These are phyloP conservation scores for Ganoderma lucidum DNA, from an alignment of 1,284 basidiomycete genomes.

Conservation along the genomic window DNA sequence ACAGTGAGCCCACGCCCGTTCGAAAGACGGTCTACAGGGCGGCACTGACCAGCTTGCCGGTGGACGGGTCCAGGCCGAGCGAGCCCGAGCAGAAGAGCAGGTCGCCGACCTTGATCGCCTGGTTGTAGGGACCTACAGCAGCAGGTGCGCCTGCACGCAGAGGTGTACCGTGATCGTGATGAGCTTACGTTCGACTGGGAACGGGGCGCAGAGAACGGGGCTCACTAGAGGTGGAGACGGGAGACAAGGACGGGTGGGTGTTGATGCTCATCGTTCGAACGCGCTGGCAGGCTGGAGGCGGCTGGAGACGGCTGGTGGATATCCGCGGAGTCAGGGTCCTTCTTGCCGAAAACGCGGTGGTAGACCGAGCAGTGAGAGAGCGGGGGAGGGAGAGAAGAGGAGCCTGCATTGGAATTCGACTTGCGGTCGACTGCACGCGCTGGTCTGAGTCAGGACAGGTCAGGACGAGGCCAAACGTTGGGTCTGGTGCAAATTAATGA, in stretches of 20 bases:
- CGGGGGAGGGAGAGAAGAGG: conserved; percentile 15
- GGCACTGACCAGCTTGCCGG: conserved; percentile 70
- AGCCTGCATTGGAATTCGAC: neutral
- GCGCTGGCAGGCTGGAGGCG: neutral
- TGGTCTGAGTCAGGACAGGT: neutral
- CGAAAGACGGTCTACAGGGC: neutral
- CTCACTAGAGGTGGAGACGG: conserved; percentile 63
- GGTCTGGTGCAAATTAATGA: too few relatives aligned
- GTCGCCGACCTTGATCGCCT: conserved; percentile 88
- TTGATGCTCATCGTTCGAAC: conserved; percentile 47
- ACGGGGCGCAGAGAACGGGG: conserved; percentile 2
- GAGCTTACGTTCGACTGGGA: neutral
- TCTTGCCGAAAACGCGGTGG: neutral
- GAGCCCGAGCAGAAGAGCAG: conserved; percentile 92
- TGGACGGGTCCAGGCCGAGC: conserved; percentile 84
- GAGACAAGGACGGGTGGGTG: conserved; percentile 60
- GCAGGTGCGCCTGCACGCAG: conserved; percentile 73
- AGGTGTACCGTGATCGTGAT: neutral
- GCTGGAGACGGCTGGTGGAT: neutral
- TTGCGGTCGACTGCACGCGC: neutral
- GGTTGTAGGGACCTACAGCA: conserved; percentile 91
- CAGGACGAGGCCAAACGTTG: neutral
- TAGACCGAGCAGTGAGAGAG: neutral
- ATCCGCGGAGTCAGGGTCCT: neutral
- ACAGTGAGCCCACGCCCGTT: neutral